Conservation (phyloP, 1,284 basidiomycete genomes). For the Ceratobasidium sp. region DNA sequence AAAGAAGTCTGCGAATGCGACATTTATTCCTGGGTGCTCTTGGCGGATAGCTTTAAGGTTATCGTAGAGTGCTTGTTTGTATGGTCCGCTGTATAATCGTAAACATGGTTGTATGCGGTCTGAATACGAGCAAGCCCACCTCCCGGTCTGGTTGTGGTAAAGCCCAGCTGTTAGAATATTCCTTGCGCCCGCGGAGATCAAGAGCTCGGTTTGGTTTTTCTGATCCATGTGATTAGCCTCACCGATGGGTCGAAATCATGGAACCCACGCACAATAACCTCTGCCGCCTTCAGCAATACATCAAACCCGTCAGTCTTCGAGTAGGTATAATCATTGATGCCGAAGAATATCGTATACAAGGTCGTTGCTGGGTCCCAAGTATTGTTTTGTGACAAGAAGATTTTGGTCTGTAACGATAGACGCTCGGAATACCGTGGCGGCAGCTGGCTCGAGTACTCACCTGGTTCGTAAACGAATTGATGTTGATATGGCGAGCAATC, state of each 20-base stretch:
- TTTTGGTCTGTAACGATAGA: slow-evolving; percentile 38
- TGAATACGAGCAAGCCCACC: slow-evolving; percentile 2
- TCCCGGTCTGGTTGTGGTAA: slow-evolving; percentile 40
- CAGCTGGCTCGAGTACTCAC: background rate
- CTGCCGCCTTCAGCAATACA: slow-evolving; percentile 37
- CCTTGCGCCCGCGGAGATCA: slow-evolving; percentile 37
- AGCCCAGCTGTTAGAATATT: slow-evolving; percentile 39
- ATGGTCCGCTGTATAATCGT: slow-evolving; percentile 28
- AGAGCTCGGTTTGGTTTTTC: slow-evolving; percentile 37
- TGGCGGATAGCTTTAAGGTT: slow-evolving; percentile 37
- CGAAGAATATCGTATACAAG: slow-evolving; percentile 53
- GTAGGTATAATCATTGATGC: slow-evolving; percentile 45
- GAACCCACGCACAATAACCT: slow-evolving; percentile 33
- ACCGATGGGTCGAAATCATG: too few relatives aligned
- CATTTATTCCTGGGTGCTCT: slow-evolving; percentile 30
- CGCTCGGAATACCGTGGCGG: too few relatives aligned
- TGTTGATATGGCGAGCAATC: slow-evolving; percentile 37
- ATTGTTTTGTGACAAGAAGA: slow-evolving; percentile 50
- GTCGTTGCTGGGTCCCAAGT: slow-evolving; percentile 50
- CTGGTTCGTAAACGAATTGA: slow-evolving; percentile 41
- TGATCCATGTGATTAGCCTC: background rate
- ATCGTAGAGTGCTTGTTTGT: slow-evolving; percentile 40
- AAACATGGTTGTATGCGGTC: background rate
- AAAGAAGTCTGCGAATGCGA: slow-evolving; percentile 39
- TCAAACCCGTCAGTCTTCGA: slow-evolving; percentile 40